Conservation (phyloP, 306 rosid genomes). For the Urtica urens region DNA sequence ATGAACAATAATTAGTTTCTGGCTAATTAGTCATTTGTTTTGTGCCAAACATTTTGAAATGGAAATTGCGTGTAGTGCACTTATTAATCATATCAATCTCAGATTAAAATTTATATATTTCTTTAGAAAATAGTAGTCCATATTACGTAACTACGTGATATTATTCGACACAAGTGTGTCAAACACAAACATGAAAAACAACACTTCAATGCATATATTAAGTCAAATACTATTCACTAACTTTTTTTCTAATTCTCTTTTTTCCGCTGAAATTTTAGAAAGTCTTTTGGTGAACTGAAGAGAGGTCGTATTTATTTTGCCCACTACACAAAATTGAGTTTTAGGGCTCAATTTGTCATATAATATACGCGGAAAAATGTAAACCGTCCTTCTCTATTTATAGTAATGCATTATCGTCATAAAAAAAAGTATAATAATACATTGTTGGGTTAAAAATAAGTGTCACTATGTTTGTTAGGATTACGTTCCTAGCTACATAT, state of each 20-base stretch:
- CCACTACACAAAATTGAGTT: neutral
- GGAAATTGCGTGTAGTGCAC: constrained; percentile 7
- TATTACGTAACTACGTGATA: neutral
- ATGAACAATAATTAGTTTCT: neutral
- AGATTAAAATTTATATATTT: neutral
- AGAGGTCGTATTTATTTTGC: neutral
- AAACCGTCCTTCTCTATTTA: neutral
- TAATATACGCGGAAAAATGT: constrained; percentile 1
- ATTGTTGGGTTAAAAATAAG: neutral
- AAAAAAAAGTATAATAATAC: neutral
- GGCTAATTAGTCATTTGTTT: neutral
- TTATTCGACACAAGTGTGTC: neutral
- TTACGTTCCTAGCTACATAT: no score
- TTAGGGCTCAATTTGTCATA: neutral
- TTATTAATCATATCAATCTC: neutral
- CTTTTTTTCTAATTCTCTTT: no score
- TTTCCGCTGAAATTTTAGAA: neutral
- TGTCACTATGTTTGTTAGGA: neutral
- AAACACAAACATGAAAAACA: neutral
- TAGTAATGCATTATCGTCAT: neutral
- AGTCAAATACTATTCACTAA: neutral
- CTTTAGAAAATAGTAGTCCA: neutral
- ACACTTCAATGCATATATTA: neutral
- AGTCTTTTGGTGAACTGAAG: constrained; percentile 2
- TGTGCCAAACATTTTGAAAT: neutral